Percentiles rank a stretch among this genome's conserved stretches.
Conservation (phyloP, 1,139 yeast genomes). For the Taphrina communis region DNA sequence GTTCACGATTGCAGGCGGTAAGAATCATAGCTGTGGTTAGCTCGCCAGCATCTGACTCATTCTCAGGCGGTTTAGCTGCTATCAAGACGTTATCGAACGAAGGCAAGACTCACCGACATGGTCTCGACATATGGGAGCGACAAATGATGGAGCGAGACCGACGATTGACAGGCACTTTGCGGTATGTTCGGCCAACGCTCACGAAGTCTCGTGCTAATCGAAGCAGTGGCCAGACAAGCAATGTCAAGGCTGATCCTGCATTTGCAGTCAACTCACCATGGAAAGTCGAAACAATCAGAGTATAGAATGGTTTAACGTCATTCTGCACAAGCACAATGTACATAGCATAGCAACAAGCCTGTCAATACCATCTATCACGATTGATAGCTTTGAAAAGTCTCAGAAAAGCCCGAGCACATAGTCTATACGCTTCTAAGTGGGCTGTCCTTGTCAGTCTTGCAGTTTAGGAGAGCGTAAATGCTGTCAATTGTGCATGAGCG, state of each 20-base stretch:
- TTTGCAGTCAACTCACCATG: slow-evolving; percentile 39
- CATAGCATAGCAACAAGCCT: slow-evolving; percentile 3
- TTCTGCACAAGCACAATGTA: neutral
- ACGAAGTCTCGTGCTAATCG: neutral
- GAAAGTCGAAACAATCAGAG: slow-evolving; percentile 30
- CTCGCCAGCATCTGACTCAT: neutral
- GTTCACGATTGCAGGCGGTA: slow-evolving; percentile 41
- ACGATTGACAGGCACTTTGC: slow-evolving; percentile 39
- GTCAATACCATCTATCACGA: neutral
- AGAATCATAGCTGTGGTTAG: neutral
- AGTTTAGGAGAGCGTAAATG: too few relatives aligned
- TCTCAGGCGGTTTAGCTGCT: slow-evolving; percentile 36
- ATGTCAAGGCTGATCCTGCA: slow-evolving; percentile 33
- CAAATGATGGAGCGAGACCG: slow-evolving; percentile 44
- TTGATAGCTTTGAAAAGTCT: neutral
- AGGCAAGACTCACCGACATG: slow-evolving; percentile 41
- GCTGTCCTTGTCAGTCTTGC: too few relatives aligned
- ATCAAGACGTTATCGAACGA: slow-evolving; percentile 37
- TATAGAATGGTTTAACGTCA: neutral
- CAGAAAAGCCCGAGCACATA: neutral
- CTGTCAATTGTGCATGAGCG: too few relatives aligned
- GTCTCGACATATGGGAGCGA: slow-evolving; percentile 41
- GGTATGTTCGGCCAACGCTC: neutral
- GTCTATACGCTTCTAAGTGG: neutral
- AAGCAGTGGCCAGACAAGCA: slow-evolving; percentile 28